Evolutionary conservation across 345 rosid genomes (phyloP), one percentile per base, ranked within the genome.

Genomic region (Euphorbia peplus): DNA sequence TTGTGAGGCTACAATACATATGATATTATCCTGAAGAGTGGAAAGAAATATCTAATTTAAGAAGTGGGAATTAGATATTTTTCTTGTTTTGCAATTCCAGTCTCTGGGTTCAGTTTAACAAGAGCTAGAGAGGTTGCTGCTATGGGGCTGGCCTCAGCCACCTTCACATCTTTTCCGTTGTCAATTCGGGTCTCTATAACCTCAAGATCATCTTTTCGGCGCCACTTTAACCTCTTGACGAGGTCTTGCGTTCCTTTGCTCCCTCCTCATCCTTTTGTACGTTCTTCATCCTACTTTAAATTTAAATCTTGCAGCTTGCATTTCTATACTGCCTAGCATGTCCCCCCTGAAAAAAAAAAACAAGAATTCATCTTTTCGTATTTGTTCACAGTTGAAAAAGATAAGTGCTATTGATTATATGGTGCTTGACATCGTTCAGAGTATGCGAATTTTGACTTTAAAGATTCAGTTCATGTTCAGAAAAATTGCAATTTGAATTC

Each of bases 401-500:
- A 11, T 44, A 18, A 59, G 14, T 46, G 44, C 30, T 12, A 18
- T 28, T 26, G 8, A 63, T 64, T 37, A n/a, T 58, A 42, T 13
- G n/a, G n/a, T n/a, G 25, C 42, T 15, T 30, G 13, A 13, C 68
- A 19, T 50, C 51, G 19, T 19, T 47, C 13, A 15, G 46, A 62
- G 11, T 30, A 21, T 59, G 6, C 74, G 50, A 62, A 52, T 74
- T 72, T 67, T 84, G 80, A 81, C 79, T 71, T 35, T 63, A 71
- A 75, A 74, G 70, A 78, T 85, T 87, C 85, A 85, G 88, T 80
- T 73, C 63, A 24, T 80, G 73, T 75, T 61, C 88, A 84, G 88
- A 80, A 73, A 64, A 83, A 68, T 32, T 57, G 80, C 84, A 58
- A 48, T 61, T 41, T 57, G 28, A 54, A 70, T 76, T 29, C 41